Evolutionary conservation across 2,329 filamentous ascomycete genomes (phyloP), one percentile per base, ranked within the genome.

Genomic region (Fusarium cyanostomum): DNA sequence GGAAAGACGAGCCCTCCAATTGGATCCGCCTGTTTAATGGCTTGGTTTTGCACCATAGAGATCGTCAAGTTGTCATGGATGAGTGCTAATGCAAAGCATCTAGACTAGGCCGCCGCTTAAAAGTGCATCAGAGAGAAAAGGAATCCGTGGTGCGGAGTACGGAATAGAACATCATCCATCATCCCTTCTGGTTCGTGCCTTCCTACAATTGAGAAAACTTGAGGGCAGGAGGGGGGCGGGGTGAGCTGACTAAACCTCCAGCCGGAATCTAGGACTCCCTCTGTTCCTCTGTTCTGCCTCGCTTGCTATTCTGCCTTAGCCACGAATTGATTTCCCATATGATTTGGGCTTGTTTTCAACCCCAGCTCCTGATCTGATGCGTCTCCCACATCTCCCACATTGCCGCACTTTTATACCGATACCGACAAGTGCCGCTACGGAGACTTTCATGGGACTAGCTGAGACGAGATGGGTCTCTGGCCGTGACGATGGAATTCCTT

Each of bases 41-140:
- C n/a, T n/a, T 48, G 52, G 30, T 39, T 64, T 37, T 56, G 33
- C 28, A 52, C 31, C n/a, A 31, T 38, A 51, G 34, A 59, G 54
- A 54, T 59, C 42, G 37, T 15, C 53, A 56, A 37, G 31, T 43
- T 33, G 24, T 21, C 11, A 13, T 41, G 12, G 30, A 30, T 44
- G 35, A 31, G 43, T 59, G 41, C 50, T 53, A 59, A 66, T 59
- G 62, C 54, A 28, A 59, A 41, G 53, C 62, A 66, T 66, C 48
- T 24, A 16, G 21, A 38, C 16, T 7, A 46, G 58, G 62, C 57
- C 59, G 15, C 50, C 44, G 27, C 52, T 53, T 64, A 27, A 44
- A 57, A 45, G 38, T 64, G 61, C 61, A 52, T 35, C 30, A 34
- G 30, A 28, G 37, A 18, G 31, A 21, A 39, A 33, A 48, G 10